A percentile compares a stretch with the other conserved stretches of the same genome.
phyloP scores from a whole-genome alignment of 805 yeast genomes.

The Peterozyma toletana region DNA sequence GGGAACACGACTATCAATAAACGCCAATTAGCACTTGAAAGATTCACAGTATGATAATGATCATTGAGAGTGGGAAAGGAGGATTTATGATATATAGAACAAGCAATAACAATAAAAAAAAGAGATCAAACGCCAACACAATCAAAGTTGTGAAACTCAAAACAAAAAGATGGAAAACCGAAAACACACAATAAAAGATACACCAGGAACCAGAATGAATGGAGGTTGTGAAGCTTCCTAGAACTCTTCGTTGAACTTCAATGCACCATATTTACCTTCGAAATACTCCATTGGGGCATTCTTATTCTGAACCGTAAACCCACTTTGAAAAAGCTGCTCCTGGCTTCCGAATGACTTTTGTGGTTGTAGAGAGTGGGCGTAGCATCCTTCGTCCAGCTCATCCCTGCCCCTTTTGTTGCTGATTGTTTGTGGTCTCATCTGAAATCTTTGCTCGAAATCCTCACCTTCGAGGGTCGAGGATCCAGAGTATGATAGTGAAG shows the following conservation, averaged over 20 bases:
- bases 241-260: slow-evolving; percentile 43
- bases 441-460: slow-evolving; percentile 1
- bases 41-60: no score
- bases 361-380: neutral
- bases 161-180: neutral
- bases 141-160: neutral
- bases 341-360: neutral
- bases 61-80: no score
- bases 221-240: no score
- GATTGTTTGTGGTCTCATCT: neutral
- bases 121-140: neutral
- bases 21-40: no score
- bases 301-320: slow-evolving; percentile 11
- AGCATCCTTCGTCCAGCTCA: neutral
- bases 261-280: slow-evolving; percentile 32
- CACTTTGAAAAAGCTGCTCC: neutral
- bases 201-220: slow-evolving; percentile 27
- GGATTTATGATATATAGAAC: no score
- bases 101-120: neutral
- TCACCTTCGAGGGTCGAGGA: slow-evolving; percentile 32
- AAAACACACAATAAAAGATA: neutral
- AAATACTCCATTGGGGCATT: slow-evolving; percentile 15
- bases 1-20: no score
- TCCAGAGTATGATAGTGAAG: slow-evolving; percentile 31
- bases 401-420: slow-evolving; percentile 3